A percentile compares a stretch with the other conserved stretches of the same genome.
Conservation (phyloP, 2,329 filamentous ascomycete species). For the Chaetomium globosum region DNA sequence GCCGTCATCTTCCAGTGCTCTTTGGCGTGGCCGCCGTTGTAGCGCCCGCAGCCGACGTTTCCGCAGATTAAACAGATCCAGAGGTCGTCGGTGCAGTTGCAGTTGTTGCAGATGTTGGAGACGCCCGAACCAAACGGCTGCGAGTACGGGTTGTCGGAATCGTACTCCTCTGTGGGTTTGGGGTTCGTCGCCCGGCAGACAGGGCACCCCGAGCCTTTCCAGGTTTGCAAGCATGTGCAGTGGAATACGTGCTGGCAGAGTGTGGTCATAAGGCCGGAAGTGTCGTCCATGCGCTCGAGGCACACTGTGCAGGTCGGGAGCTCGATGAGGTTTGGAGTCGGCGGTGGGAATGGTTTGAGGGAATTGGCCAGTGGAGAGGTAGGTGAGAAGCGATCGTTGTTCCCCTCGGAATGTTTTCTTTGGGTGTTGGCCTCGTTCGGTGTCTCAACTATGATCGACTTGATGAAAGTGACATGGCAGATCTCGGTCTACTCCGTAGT, state of each 20-base stretch:
- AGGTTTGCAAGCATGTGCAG: slow-evolving; percentile 92
- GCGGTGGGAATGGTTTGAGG: slow-evolving; percentile 63
- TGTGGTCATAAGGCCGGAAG: slow-evolving; percentile 90
- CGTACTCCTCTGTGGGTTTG: slow-evolving; percentile 42
- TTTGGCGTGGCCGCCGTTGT: slow-evolving; percentile 91
- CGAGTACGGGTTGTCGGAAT: slow-evolving; percentile 53
- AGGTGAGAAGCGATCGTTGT: slow-evolving; percentile 62
- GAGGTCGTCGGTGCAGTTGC: slow-evolving; percentile 77
- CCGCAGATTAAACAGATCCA: slow-evolving; percentile 97
- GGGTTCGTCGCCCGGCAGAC: slow-evolving; percentile 85
- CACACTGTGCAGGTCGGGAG: slow-evolving; percentile 95
- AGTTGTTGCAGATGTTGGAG: slow-evolving; percentile 77
- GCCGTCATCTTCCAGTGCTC: slow-evolving; percentile 87
- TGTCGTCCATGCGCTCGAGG: slow-evolving; percentile 97
- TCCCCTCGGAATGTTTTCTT: slow-evolving; percentile 29
- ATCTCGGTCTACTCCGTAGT: slow-evolving; percentile 71
- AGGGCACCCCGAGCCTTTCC: slow-evolving; percentile 90
- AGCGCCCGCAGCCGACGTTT: slow-evolving; percentile 88
- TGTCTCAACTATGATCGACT: slow-evolving; percentile 81
- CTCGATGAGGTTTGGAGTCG: slow-evolving; percentile 83
- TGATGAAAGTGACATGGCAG: slow-evolving; percentile 93
- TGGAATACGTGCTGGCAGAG: slow-evolving; percentile 98
- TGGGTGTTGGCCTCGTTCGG: slow-evolving; percentile 53
- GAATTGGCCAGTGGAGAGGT: slow-evolving; percentile 48
- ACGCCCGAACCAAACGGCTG: slow-evolving; percentile 61